A percentile compares a stretch with the other conserved stretches of the same genome.
Conservation (phyloP, 352 stramenopile genomes). For the Blastocystis sp. region DNA sequence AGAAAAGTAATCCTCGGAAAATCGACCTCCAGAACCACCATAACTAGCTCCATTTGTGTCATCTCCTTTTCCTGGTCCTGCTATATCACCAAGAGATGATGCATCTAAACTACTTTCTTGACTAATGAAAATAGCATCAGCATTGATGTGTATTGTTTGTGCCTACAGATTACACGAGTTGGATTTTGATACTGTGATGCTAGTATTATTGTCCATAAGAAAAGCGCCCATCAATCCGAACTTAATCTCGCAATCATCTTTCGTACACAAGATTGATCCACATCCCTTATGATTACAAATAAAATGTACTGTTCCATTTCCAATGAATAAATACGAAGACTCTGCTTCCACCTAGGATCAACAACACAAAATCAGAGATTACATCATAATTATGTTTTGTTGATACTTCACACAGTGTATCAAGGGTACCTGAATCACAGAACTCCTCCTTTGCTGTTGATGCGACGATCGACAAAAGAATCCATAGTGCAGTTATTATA, state of each 20-base stretch:
- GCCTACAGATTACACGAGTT: neutral
- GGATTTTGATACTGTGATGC: neutral
- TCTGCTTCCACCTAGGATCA: neutral
- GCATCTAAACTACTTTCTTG: neutral
- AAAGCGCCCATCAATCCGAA: neutral
- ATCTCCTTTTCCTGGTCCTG: conserved; percentile 31
- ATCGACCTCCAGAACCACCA: conserved; percentile 2
- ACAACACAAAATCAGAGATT: neutral
- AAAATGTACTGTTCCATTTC: neutral
- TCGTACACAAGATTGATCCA: conserved; percentile 6
- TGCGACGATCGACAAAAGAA: neutral
- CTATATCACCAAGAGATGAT: neutral
- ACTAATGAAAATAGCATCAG: neutral
- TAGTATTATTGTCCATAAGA: conserved; percentile 15
- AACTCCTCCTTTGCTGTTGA: neutral
- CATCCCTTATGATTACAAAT: neutral
- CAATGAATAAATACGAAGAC: neutral
- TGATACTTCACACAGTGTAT: conserved; percentile 3
- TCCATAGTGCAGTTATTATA: too few species aligned
- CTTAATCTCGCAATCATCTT: neutral
- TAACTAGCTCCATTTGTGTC: conserved; percentile 22
- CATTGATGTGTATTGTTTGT: neutral
- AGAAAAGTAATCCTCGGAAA: neutral
- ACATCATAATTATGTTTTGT: conserved; percentile 14
- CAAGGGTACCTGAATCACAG: neutral